A percentile compares a stretch with the other conserved stretches of the same genome.
Evolutionary conservation across 2,329 filamentous ascomycete species (phyloP).

Genomic region (Exserohilum rostratum): DNA sequence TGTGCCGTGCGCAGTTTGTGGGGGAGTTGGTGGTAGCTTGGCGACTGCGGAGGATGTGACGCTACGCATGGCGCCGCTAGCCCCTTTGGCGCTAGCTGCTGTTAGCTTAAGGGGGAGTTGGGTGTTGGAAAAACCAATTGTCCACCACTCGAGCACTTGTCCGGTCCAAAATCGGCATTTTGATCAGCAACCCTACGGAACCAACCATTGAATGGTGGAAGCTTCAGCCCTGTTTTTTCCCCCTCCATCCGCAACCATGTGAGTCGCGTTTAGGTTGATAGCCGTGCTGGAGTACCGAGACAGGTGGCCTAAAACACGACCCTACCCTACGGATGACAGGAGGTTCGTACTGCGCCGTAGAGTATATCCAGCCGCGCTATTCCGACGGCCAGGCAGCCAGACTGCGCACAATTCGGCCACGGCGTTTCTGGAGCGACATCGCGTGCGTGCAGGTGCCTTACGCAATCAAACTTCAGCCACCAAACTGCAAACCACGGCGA

Average conservation of each 20-base stretch:
- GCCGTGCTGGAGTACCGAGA: background rate
- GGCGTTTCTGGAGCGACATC: slow-evolving; percentile 1
- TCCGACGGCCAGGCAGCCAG: slow-evolving; percentile 11
- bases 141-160: slow-evolving; percentile 5
- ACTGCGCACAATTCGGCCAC: background rate
- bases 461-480: slow-evolving; percentile 12
- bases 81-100: slow-evolving; percentile 4
- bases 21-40: slow-evolving; percentile 21
- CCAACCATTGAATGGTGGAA: background rate
- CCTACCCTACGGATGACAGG: slow-evolving; percentile 5
- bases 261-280: slow-evolving; percentile 1
- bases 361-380: slow-evolving; percentile 7
- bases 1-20: slow-evolving; percentile 13
- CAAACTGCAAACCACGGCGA: slow-evolving; percentile 1
- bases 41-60: slow-evolving; percentile 29
- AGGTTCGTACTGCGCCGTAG: background rate
- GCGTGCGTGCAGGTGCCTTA: slow-evolving; percentile 7
- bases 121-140: slow-evolving; percentile 11
- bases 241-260: background rate
- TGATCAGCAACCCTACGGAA: background rate
- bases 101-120: slow-evolving; percentile 5
- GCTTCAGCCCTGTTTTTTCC: background rate
- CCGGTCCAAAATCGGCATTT: slow-evolving; percentile 6
- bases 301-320: background rate
- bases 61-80: slow-evolving; percentile 11